phyloP scores from a whole-genome alignment of 495 filamentous ascomycete genomes.

The Xylaria intraflava region DNA sequence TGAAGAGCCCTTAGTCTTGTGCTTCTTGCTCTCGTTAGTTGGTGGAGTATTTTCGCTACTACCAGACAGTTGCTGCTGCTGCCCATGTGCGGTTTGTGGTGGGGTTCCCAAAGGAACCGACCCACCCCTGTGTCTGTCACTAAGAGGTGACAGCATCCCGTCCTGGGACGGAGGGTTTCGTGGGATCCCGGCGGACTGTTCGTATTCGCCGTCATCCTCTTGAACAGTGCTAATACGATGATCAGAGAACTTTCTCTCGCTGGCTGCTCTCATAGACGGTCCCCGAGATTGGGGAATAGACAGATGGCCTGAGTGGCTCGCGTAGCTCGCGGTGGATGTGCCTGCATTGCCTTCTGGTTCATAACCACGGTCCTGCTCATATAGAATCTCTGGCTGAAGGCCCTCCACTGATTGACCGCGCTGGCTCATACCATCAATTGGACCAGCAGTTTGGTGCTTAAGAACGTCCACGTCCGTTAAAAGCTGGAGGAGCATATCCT shows the following conservation, averaged over 20 bases:
- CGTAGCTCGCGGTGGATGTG: constrained; percentile 61
- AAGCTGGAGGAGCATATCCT: constrained; percentile 90
- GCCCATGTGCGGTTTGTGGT: constrained; percentile 40
- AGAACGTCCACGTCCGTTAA: constrained; percentile 86
- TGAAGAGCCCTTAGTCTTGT: constrained; percentile 82
- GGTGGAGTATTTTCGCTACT: constrained; percentile 71
- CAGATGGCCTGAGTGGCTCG: constrained; percentile 69
- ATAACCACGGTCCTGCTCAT: constrained; percentile 59
- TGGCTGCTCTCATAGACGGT: constrained; percentile 50
- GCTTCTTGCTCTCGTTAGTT: constrained; percentile 75
- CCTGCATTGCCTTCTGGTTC: constrained; percentile 79
- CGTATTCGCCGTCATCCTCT: constrained; percentile 69
- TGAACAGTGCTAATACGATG: constrained; percentile 83
- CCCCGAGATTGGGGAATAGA: constrained; percentile 60
- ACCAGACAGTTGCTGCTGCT: constrained; percentile 32
- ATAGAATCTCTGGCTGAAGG: constrained; percentile 49
- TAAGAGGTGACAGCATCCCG: constrained; percentile 43
- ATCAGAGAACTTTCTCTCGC: constrained; percentile 59
- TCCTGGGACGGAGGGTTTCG: constrained; percentile 47
- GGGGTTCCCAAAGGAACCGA: constrained; percentile 68
- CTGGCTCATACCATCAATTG: constrained; percentile 29
- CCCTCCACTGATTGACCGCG: constrained; percentile 47
- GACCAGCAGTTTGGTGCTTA: constrained; percentile 52
- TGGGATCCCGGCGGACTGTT: constrained; percentile 16
- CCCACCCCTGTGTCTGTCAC: constrained; percentile 47